Conservation (phyloP, 129 eudicot genomes). For the Artemisia argyi region DNA sequence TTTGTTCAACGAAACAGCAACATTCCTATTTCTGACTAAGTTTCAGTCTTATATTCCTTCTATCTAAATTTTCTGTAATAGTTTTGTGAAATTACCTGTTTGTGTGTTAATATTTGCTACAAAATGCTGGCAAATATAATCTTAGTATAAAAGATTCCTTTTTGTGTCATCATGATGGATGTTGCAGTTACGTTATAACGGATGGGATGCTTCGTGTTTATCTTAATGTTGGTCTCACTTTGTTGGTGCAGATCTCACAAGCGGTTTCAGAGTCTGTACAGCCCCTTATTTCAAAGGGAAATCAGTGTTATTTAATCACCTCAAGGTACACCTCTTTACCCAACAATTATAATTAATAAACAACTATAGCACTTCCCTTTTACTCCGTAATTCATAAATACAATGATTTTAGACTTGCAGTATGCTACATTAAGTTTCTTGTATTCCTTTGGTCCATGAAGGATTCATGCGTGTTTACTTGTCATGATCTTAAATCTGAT, state of each 20-base stretch:
- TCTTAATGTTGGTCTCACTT: conserved; percentile 10
- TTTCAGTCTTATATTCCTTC: background rate
- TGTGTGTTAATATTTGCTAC: background rate
- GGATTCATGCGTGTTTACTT: background rate
- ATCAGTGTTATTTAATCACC: conserved; percentile 66
- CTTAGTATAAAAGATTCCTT: background rate
- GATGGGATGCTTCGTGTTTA: background rate
- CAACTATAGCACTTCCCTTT: background rate
- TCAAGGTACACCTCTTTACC: conserved; percentile 54
- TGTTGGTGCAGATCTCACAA: conserved; percentile 58
- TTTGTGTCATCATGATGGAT: background rate
- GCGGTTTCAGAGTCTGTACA: conserved; percentile 62
- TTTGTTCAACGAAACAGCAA: background rate
- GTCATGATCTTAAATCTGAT: background rate
- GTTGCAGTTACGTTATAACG: too few species aligned
- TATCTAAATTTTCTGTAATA: background rate
- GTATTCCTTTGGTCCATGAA: background rate
- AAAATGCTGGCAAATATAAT: background rate
- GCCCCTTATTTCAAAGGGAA: conserved; percentile 70
- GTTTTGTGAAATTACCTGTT: background rate
- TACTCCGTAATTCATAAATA: background rate
- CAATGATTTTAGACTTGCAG: background rate
- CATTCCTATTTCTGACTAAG: background rate
- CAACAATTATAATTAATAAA: conserved; percentile 1
- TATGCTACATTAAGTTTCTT: background rate